phyloP scores from a whole-genome alignment of 257 asterid genomes.

The Agastache rugosa region DNA sequence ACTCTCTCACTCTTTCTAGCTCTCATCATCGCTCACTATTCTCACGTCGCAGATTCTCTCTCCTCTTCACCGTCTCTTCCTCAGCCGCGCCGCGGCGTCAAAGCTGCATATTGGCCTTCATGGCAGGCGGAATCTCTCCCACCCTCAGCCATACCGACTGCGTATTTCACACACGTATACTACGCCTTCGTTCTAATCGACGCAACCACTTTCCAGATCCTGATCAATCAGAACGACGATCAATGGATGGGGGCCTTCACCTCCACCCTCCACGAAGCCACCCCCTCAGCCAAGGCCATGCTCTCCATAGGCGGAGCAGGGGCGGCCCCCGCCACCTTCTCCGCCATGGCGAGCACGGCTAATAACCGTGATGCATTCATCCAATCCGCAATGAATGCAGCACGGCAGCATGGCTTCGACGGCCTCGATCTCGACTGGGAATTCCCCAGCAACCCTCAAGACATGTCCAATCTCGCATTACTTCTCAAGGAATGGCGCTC shows the following conservation, averaged over 20 bases:
- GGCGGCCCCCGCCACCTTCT: conserved; percentile 34
- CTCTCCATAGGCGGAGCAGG: conserved; percentile 67
- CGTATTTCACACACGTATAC: conserved; percentile 56
- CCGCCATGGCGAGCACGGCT: conserved; percentile 38
- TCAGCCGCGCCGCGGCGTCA: conserved; percentile 37
- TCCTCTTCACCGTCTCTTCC: background rate
- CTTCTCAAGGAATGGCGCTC: conserved; percentile 47
- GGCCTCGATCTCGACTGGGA: conserved; percentile 78
- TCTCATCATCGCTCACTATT: background rate
- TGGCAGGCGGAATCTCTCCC: conserved; percentile 49
- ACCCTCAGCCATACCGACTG: conserved; percentile 48
- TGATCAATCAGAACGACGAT: conserved; percentile 42
- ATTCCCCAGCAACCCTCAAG: conserved; percentile 44
- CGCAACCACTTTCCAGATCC: conserved; percentile 42
- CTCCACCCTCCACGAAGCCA: conserved; percentile 42
- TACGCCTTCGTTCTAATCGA: conserved; percentile 54
- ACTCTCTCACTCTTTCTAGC: conserved; percentile 29
- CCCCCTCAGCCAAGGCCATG: conserved; percentile 39
- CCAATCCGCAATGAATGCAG: conserved; percentile 48
- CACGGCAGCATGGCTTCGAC: conserved; percentile 50
- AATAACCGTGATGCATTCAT: conserved; percentile 50
- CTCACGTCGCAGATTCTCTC: background rate
- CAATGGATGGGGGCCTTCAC: conserved; percentile 55
- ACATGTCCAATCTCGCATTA: conserved; percentile 54
- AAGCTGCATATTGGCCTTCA: conserved; percentile 59